Percentiles rank a stretch among this genome's conserved stretches.
Conservation (phyloP, 2,329 filamentous ascomycete genomes). For the Emergomyces africanus region DNA sequence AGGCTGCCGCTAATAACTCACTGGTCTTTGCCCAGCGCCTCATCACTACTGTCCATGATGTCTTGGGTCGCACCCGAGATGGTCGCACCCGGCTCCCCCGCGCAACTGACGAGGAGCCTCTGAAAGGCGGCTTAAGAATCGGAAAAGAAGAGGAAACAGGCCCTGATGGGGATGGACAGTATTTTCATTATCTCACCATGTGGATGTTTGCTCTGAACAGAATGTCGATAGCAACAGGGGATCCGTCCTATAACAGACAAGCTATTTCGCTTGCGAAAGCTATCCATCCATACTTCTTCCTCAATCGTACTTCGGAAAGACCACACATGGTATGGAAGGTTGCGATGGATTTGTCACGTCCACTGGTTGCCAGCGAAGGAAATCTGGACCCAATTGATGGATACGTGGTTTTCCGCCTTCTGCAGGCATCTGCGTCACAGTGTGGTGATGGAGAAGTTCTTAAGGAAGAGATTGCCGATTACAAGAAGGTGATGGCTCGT, state of each 20-base stretch:
- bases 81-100: constrained; percentile 34
- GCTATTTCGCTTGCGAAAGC: constrained; percentile 41
- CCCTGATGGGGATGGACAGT: constrained; percentile 45
- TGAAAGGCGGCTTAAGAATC: constrained; percentile 45
- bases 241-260: constrained; percentile 37
- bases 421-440: constrained; percentile 32
- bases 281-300: constrained; percentile 42
- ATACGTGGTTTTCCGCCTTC: constrained; percentile 37
- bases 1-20: constrained; percentile 27
- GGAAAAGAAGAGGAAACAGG: constrained; percentile 41
- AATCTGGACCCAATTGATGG: constrained; percentile 46
- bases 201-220: constrained; percentile 53
- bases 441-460: constrained; percentile 25
- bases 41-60: constrained; percentile 39
- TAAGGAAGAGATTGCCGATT: constrained; percentile 40
- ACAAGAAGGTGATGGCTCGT: constrained; percentile 35
- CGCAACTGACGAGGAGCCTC: constrained; percentile 39
- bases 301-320: constrained; percentile 19
- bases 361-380: constrained; percentile 40
- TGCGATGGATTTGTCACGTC: constrained; percentile 34
- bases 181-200: constrained; percentile 48
- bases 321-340: constrained; percentile 46
- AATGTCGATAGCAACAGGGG: constrained; percentile 35
- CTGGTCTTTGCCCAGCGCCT: constrained; percentile 38
- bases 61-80: constrained; percentile 42